Evolutionary conservation across 2,329 filamentous ascomycete species (phyloP), one percentile per base, ranked within the genome.

Genomic region (Scopulariopsis brevicaulis): DNA sequence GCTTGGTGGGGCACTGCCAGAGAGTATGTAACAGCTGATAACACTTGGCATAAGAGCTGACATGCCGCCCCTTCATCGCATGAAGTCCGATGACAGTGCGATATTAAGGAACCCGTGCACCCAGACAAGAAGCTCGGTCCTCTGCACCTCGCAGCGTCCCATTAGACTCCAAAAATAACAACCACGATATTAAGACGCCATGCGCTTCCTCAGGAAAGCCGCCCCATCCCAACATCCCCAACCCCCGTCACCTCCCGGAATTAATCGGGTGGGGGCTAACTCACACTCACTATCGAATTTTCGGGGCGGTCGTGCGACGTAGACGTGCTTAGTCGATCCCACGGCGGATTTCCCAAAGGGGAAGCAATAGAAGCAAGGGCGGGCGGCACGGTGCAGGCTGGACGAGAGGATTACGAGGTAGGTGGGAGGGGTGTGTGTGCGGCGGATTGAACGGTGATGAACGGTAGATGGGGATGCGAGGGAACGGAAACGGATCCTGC

Each of bases 361-460:
- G 51, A 57, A 53, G 40, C 50, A 53, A 43, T 57, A 53, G 55
- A 53, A 53, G 18, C 32, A 53, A 10, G 34, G 15, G 40, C 40
- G 40, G 35, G 55, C 34, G 50, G 40, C 37, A 57, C 40, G 25
- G 34, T 53, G 50, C 50, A 57, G 20, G 55, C 12, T 28, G n/a
- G 43, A 53, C 14, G 37, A 46, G 48, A 32, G n/a, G 20, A 56
- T 22, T 46, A 46, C 18, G 40, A 46, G 40, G 40, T 46, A 6
- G 40, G 40, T 46, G 40, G 40, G 40, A 43, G 18, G 15, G 40
- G 40, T 7, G n/a, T 15, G 40, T 14, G n/a, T 7, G n/a, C 5
- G 6, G 18, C 40, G n/a, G n/a, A n/a, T n/a, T n/a, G n/a, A n/a
- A 15, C 11, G 40, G 40, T n/a, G 40, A 46, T 46, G 5, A n/a